Conservation (phyloP, 192 early-diverging fungal genomes). For the Coemansia aciculifera region DNA sequence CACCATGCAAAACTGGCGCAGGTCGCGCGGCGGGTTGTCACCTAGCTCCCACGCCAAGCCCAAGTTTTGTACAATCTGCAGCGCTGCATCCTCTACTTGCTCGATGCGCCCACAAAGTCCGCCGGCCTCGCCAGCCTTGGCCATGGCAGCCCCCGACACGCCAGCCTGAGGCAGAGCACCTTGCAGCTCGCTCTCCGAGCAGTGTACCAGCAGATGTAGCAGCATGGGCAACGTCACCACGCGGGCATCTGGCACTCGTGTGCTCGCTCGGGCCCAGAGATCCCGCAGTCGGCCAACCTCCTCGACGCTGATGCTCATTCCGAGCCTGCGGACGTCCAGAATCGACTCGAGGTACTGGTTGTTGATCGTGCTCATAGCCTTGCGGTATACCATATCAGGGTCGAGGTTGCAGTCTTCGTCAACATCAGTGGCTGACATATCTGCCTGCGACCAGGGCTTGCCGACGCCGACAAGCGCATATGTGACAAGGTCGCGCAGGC, state of each 20-base stretch:
- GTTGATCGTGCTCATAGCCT: slow-evolving; percentile 46
- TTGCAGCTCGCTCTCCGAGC: slow-evolving; percentile 50
- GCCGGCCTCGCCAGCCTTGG: slow-evolving; percentile 35
- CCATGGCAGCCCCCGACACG: slow-evolving; percentile 44
- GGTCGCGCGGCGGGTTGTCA: slow-evolving; percentile 52
- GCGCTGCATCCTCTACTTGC: slow-evolving; percentile 53
- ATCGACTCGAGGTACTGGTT: slow-evolving; percentile 51
- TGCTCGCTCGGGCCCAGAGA: slow-evolving; percentile 41
- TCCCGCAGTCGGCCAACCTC: slow-evolving; percentile 43
- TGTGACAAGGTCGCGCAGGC: slow-evolving; percentile 31
- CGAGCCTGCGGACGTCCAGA: slow-evolving; percentile 46
- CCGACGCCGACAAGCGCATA: slow-evolving; percentile 45
- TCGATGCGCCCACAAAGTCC: slow-evolving; percentile 46
- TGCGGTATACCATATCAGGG: slow-evolving; percentile 54
- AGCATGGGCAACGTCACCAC: slow-evolving; percentile 54
- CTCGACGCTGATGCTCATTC: slow-evolving; percentile 50
- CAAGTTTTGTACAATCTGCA: slow-evolving; percentile 55
- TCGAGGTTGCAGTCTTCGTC: slow-evolving; percentile 55
- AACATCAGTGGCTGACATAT: slow-evolving; percentile 33
- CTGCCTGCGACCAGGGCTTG: slow-evolving; percentile 36
- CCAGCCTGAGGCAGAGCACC: slow-evolving; percentile 45
- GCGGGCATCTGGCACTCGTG: slow-evolving; percentile 28
- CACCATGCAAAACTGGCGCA: slow-evolving; percentile 56
- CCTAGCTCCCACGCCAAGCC: slow-evolving; percentile 56
- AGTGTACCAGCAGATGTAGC: slow-evolving; percentile 51